phyloP scores from a whole-genome alignment of 768 basidiomycete genomes.

The Leccinum boreale region DNA sequence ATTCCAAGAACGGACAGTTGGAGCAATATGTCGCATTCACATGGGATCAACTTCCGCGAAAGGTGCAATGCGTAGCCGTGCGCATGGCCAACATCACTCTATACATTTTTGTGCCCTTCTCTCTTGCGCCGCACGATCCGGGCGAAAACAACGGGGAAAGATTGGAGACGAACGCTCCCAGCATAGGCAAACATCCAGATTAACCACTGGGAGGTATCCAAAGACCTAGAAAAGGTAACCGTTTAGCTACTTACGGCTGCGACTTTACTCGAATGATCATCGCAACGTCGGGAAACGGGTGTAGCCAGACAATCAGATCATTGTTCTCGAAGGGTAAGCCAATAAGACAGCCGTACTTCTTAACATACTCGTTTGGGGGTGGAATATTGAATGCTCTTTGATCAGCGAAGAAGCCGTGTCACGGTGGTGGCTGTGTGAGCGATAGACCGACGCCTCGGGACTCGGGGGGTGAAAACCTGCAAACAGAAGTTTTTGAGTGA shows the following conservation, averaged over 20 bases:
- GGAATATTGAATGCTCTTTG: slow-evolving; percentile 18
- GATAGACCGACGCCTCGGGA: not conserved
- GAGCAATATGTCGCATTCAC: slow-evolving; percentile 21
- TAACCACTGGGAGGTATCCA: slow-evolving; percentile 7
- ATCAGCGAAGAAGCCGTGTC: slow-evolving; percentile 21
- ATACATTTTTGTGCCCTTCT: slow-evolving; percentile 27
- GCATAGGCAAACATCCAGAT: slow-evolving; percentile 5
- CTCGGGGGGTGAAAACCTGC: not conserved
- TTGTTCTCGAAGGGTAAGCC: slow-evolving; percentile 6
- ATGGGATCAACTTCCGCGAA: slow-evolving; percentile 25
- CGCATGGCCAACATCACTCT: slow-evolving; percentile 17
- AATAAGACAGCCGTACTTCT: slow-evolving; percentile 22
- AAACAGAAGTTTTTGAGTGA: not conserved
- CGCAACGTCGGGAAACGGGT: slow-evolving; percentile 7
- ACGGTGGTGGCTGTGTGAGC: not conserved
- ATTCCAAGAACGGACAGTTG: slow-evolving; percentile 12
- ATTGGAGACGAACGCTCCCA: slow-evolving; percentile 10
- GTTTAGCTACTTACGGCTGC: slow-evolving; percentile 19
- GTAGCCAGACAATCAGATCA: slow-evolving; percentile 14
- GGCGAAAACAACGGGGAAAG: slow-evolving; percentile 26
- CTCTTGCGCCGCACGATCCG: slow-evolving; percentile 22
- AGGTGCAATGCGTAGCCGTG: slow-evolving; percentile 14
- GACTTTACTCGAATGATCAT: slow-evolving; percentile 1
- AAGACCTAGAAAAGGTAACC: slow-evolving; percentile 13
- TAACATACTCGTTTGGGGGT: slow-evolving; percentile 17